Evolutionary conservation across 2,329 filamentous ascomycete genomes (phyloP).

Genomic region (Rutstroemia sp.): DNA sequence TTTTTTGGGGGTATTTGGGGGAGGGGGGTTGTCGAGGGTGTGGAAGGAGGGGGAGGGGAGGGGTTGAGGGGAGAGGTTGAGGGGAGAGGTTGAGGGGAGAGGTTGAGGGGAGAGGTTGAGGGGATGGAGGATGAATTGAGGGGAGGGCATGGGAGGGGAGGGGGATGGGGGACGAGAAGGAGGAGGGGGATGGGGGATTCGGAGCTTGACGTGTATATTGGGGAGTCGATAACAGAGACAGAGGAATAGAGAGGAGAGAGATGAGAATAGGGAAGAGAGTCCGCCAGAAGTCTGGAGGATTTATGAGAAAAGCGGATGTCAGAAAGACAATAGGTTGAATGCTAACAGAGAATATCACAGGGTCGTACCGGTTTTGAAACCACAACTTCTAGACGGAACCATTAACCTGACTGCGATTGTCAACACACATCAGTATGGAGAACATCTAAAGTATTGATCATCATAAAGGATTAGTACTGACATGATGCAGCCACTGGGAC

Average conservation of each 20-base stretch:
- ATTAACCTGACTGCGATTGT: conserved; percentile 86
- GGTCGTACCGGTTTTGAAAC: conserved; percentile 59
- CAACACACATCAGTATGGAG: conserved; percentile 88
- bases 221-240: neutral
- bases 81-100: too few relatives aligned
- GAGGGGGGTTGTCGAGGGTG: too few relatives aligned
- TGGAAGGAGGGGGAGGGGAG: too few relatives aligned
- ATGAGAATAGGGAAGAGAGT: neutral
- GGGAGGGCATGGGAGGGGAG: neutral
- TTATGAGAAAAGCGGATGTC: neutral
- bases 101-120: too few relatives aligned
- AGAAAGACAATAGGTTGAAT: neutral
- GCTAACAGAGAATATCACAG: conserved; percentile 30
- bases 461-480: conserved; percentile 6
- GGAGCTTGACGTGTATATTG: conserved; percentile 1
- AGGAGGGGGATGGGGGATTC: too few relatives aligned
- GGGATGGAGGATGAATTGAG: too few relatives aligned
- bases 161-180: neutral
- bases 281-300: too few relatives aligned
- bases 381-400: conserved; percentile 60
- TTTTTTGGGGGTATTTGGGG: neutral
- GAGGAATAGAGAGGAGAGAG: neutral
- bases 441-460: neutral
- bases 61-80: too few relatives aligned
- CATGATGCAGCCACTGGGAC: conserved; percentile 69